Evolutionary conservation across 306 rosid species (phyloP), one percentile per base, ranked within the genome.

Genomic region (Acacia melanoxylon): DNA sequence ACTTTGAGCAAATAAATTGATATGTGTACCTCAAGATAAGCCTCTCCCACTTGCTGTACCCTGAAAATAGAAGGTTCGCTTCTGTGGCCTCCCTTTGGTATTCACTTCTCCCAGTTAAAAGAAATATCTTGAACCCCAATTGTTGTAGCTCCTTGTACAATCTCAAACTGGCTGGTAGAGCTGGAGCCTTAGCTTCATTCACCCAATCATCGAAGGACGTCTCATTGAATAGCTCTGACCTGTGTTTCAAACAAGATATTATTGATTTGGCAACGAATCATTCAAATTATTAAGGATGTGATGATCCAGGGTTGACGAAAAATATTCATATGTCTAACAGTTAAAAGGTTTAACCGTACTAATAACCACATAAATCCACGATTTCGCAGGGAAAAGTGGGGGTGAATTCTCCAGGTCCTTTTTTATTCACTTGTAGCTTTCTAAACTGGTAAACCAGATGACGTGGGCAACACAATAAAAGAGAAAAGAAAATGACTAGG

Each of bases 81-180:
- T 71, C 87, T 0, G 98, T 93, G 65, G 58, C 88, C 68, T 81
- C 80, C 84, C 98, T 87, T 75, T 93, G 98, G 82, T 74, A 44
- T 75, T 95, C 99, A 48, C 82, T 83, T 70, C 99, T 85, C 42
- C 97, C 97, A 1, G 99, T 95, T 24, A 95, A 65, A 48, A 95
- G 87, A 78, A 95, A 85, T 72, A 95, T 84, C 74, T 48, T 87
- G 85, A 90, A 89, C 49, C 95, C 99, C 79, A 92, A 51, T 31
- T 51, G 40, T 68, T 81, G 48, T 17, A 93, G 87, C 78, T 87
- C 87, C 3, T 76, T 81, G 83, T 87, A 93, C 10, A 95, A 69
- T 11, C 54, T 85, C 77, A 91, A 89, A 89, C 98, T 93, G 51
- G 93, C 80, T 59, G 88, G 69, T 10, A 95, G 73, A 20, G 93